Percentiles rank a stretch among this genome's conserved stretches.
phyloP scores from a whole-genome alignment of 2,329 filamentous ascomycete species.

The Aspergillus ustus region DNA sequence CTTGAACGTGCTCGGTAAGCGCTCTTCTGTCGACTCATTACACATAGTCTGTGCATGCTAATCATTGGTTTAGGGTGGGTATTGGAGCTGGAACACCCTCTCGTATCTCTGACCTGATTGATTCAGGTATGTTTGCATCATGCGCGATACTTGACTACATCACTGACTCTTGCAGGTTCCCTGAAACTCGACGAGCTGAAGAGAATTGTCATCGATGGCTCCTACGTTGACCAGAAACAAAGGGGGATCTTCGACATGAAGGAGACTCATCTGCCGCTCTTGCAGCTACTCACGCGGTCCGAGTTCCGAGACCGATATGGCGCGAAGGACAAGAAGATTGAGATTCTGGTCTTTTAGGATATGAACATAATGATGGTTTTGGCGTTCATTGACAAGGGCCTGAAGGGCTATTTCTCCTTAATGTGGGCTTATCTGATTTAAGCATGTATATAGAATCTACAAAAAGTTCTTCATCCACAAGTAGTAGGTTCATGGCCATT shows the following conservation, averaged over 20 bases:
- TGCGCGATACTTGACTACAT: neutral
- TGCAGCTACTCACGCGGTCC: conserved; percentile 71
- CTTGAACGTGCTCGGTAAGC: conserved; percentile 64
- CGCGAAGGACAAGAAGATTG: conserved; percentile 57
- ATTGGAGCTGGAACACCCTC: conserved; percentile 91
- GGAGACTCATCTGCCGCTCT: conserved; percentile 82
- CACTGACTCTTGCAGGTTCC: conserved; percentile 56
- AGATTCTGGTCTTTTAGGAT: conserved; percentile 55
- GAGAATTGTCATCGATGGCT: conserved; percentile 85
- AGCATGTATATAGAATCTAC: conserved; percentile 9
- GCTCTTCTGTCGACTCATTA: neutral
- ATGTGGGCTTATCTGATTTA: neutral
- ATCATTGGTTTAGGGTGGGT: conserved; percentile 64
- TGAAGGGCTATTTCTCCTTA: neutral
- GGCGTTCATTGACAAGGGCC: conserved; percentile 17
- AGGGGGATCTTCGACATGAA: conserved; percentile 93
- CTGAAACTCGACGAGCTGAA: conserved; percentile 73
- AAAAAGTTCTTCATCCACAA: neutral
- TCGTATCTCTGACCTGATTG: conserved; percentile 78
- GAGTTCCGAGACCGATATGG: conserved; percentile 74
- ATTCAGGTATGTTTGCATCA: conserved; percentile 66
- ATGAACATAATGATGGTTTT: conserved; percentile 12
- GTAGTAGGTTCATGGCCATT: neutral
- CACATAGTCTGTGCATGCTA: conserved; percentile 2
- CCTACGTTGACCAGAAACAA: conserved; percentile 94